Evolutionary conservation across 139 green algal genomes (phyloP), one percentile per base, ranked within the genome.

Genomic region (Micractinium sp.): DNA sequence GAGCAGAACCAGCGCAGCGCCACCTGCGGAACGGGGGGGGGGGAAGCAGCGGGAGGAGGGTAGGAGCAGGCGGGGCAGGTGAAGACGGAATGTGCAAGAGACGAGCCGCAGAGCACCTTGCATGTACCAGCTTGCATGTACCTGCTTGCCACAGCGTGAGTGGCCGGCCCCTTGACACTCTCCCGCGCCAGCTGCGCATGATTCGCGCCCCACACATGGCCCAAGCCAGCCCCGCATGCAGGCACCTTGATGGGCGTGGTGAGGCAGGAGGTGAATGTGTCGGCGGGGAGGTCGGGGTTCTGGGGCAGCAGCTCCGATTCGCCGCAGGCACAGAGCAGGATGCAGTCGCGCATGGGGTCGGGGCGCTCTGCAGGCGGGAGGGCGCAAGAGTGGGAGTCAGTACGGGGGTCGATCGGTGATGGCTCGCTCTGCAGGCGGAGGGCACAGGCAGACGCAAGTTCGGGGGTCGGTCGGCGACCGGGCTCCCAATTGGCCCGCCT

Each of bases 251-350:
- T 99, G 87, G 98, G 98, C 0, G 98, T 99, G 22, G 97, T 99
- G n/a, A 99, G 92, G 93, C 98, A 99, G 0, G 97, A 93, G 19
- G 97, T 99, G 94, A 99, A 99, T 18, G 99, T 92, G 85, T 99
- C 98, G 2, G 97, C 98, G 13, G 98, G 97, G 63, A 99, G 95
- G 56, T 97, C 95, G 1, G 96, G 92, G 81, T 95, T 96, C 92
- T 99, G 96, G 0, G 97, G 97, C 90, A 99, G 95, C 89, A 95
- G 88, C 94, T 99, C 97, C 53, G 95, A 90, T 29, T 96, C 94
- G 7, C 93, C 94, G 87, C 97, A 99, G 23, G 98, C 96, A 12
- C 94, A 97, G 90, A 99, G 93, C 80, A 99, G 90, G 75, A 99
- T 99, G 79, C 93, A 92, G 77, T 99, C 97, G 15, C 87, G 83